A percentile compares a stretch with the other conserved stretches of the same genome.
Evolutionary conservation across 1,139 yeast genomes (phyloP).

Genomic region (Sugiyamaella grinbergsii): DNA sequence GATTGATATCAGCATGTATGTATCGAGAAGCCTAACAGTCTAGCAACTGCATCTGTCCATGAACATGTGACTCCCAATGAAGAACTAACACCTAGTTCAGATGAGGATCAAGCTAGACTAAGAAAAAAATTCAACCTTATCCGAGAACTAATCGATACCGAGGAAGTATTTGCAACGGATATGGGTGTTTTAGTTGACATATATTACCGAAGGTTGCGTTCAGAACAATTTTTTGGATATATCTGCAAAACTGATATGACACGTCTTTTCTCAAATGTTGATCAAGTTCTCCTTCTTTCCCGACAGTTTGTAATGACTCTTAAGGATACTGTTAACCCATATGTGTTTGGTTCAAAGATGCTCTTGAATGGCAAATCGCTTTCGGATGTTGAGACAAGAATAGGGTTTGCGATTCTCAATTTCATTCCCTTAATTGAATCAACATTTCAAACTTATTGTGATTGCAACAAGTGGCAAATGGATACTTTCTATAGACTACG

Average conservation of each 20-base stretch:
- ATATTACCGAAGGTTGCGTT: constrained; percentile 34
- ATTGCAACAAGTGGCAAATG: constrained; percentile 39
- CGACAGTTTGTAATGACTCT: constrained; percentile 36
- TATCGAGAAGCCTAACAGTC: constrained; percentile 10
- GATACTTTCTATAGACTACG: constrained; percentile 35
- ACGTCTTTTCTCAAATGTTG: constrained; percentile 39
- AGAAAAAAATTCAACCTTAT: constrained; percentile 38
- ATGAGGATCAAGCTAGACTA: constrained; percentile 31
- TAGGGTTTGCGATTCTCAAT: constrained; percentile 41
- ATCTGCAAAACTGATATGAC: constrained; percentile 38
- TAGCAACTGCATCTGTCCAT: constrained; percentile 14
- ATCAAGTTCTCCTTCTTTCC: constrained; percentile 38
- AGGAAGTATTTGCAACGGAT: constrained; percentile 42
- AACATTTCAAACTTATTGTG: constrained; percentile 40
- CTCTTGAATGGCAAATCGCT: constrained; percentile 19
- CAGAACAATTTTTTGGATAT: constrained; percentile 35
- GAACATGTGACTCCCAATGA: constrained; percentile 9
- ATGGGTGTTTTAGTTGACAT: constrained; percentile 41
- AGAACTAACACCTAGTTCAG: constrained; percentile 8
- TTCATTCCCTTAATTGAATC: constrained; percentile 41
- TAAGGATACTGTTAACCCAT: constrained; percentile 34
- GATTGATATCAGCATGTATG: neutral
- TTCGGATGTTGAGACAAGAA: constrained; percentile 37
- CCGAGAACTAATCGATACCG: constrained; percentile 44
- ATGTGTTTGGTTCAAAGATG: constrained; percentile 29